Conservation (phyloP, 495 filamentous ascomycete species). For the Tuber umbilicatum region DNA sequence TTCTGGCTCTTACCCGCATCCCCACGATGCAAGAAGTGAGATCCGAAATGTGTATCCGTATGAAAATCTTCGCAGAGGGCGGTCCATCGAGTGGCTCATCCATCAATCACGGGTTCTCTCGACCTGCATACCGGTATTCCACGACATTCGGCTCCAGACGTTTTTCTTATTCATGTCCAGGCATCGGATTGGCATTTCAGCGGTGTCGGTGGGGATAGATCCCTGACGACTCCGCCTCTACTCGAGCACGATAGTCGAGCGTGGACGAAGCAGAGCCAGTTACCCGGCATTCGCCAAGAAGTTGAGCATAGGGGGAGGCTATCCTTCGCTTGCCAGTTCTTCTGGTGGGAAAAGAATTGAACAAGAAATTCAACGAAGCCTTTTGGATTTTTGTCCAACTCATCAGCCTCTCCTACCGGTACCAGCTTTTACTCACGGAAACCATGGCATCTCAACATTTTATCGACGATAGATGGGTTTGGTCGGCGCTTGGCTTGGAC, state of each 20-base stretch:
- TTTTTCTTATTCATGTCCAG: neutral
- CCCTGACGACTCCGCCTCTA: neutral
- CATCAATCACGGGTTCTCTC: neutral
- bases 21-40: neutral
- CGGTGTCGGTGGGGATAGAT: neutral
- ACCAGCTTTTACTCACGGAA: neutral
- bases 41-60: neutral
- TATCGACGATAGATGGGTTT: neutral
- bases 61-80: neutral
- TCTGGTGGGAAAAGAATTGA: neutral
- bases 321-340: neutral
- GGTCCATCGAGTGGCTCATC: neutral
- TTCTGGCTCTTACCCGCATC: neutral
- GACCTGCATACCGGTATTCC: neutral
- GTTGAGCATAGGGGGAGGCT: neutral
- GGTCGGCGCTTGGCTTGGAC: neutral
- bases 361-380: neutral
- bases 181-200: neutral
- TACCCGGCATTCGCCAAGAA: constrained; percentile 4
- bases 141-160: neutral
- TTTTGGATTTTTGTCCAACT: neutral
- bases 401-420: neutral
- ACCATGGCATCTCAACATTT: neutral
- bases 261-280: neutral
- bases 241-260: neutral